These are phyloP conservation scores for Colletotrichum eleusines DNA, from an alignment of 2,329 filamentous ascomycete species.

Conservation along the genomic window DNA sequence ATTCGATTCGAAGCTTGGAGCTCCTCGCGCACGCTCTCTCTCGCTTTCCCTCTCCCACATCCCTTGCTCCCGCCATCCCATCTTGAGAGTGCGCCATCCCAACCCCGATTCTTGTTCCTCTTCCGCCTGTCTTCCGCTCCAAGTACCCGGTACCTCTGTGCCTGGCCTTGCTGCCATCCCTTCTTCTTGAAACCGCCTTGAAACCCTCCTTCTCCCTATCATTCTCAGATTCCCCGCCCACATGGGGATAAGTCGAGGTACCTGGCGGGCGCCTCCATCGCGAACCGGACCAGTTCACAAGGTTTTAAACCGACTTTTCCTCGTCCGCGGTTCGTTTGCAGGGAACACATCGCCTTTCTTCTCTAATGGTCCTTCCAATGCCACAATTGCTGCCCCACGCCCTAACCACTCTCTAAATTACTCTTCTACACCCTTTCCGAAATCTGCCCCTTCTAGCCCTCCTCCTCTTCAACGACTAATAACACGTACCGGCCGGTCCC, in stretches of 20 bases:
- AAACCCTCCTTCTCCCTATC: slow-evolving; percentile 40
- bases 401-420: slow-evolving; percentile 41
- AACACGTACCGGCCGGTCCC: slow-evolving; percentile 36
- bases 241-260: slow-evolving; percentile 41
- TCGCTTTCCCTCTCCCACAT: slow-evolving; percentile 3
- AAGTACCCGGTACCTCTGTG: slow-evolving; percentile 38
- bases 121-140: slow-evolving; percentile 32
- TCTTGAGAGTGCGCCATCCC: slow-evolving; percentile 25
- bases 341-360: slow-evolving; percentile 37
- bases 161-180: slow-evolving; percentile 28
- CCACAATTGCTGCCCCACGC: slow-evolving; percentile 37
- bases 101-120: slow-evolving; percentile 34
- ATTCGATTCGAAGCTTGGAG: slow-evolving; percentile 35
- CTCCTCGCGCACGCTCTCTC: slow-evolving; percentile 11
- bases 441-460: slow-evolving; percentile 13
- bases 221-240: slow-evolving; percentile 33
- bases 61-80: slow-evolving; percentile 37
- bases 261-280: slow-evolving; percentile 35
- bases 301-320: slow-evolving; percentile 52
- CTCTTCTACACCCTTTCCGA: slow-evolving; percentile 35
- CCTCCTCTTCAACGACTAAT: slow-evolving; percentile 20
- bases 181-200: slow-evolving; percentile 38
- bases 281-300: slow-evolving; percentile 37
- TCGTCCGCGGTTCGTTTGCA: slow-evolving; percentile 46
- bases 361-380: slow-evolving; percentile 39